These are phyloP conservation scores for Casuarina equisetifolia DNA, from an alignment of 306 rosid genomes.

Conservation along the genomic window DNA sequence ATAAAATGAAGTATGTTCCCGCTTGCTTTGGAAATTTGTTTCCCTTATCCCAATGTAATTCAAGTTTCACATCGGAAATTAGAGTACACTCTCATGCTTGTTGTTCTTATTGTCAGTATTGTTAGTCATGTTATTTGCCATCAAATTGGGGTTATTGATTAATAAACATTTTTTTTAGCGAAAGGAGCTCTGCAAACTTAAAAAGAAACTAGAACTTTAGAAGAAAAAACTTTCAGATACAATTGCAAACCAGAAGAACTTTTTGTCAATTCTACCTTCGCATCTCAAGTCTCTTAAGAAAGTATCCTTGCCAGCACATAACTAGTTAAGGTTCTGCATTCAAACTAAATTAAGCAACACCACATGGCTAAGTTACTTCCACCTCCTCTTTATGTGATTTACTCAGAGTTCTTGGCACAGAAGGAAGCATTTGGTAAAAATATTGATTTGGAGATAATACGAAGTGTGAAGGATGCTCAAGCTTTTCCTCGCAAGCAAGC, in stretches of 20 bases:
- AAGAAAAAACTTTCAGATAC: constrained; percentile 74
- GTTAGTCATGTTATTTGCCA: neutral
- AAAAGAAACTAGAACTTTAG: constrained; percentile 69
- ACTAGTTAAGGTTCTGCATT: constrained; percentile 70
- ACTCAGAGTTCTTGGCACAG: constrained; percentile 84
- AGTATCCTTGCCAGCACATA: constrained; percentile 88
- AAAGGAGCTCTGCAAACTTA: constrained; percentile 87
- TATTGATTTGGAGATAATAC: constrained; percentile 79
- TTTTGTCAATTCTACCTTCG: constrained; percentile 91
- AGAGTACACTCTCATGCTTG: neutral
- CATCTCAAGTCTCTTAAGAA: constrained; percentile 93
- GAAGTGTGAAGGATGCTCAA: constrained; percentile 95
- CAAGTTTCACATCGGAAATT: neutral
- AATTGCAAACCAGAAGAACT: constrained; percentile 80
- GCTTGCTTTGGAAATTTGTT: neutral
- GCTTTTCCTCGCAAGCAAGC: constrained; percentile 81
- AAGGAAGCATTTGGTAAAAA: constrained; percentile 87
- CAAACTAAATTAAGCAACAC: constrained; percentile 87
- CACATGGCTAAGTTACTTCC: constrained; percentile 91
- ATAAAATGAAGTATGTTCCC: neutral
- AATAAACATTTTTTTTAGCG: constrained; percentile 50
- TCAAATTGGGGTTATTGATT: neutral
- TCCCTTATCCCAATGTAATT: neutral
- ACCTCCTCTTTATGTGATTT: constrained; percentile 79
- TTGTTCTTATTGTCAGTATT: neutral